Conservation (phyloP, 768 basidiomycete species). For the Agaricus blazei region DNA sequence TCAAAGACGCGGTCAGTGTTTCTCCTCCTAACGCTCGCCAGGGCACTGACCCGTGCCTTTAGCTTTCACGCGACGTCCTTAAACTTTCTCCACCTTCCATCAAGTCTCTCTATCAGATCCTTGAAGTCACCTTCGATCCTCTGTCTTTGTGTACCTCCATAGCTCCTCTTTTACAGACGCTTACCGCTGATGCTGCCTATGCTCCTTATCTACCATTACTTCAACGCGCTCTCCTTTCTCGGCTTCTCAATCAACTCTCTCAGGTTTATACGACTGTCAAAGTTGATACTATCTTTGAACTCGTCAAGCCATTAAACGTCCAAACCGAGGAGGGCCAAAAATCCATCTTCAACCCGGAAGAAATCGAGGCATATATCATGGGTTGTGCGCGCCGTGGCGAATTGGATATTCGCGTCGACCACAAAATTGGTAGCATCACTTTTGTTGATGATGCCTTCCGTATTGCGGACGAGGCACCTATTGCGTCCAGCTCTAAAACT, state of each 20-base stretch:
- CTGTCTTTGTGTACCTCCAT: constrained; percentile 76
- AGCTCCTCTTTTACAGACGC: constrained; percentile 67
- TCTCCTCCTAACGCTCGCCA: neutral
- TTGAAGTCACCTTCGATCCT: constrained; percentile 93
- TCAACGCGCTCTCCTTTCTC: constrained; percentile 86
- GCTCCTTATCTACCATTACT: constrained; percentile 85
- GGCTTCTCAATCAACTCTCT: constrained; percentile 84
- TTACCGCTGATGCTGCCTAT: constrained; percentile 55
- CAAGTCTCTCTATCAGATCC: constrained; percentile 77
- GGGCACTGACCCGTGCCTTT: constrained; percentile 1
- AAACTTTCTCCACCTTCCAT: constrained; percentile 70
- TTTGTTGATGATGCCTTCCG: constrained; percentile 79
- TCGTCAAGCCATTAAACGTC: constrained; percentile 66
- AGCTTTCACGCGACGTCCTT: constrained; percentile 82
- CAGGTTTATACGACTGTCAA: constrained; percentile 90
- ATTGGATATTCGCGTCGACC: constrained; percentile 82
- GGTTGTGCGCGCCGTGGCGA: constrained; percentile 85
- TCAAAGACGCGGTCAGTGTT: constrained; percentile 77
- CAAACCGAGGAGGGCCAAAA: constrained; percentile 38
- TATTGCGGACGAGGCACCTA: constrained; percentile 31
- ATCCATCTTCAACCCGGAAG: constrained; percentile 63
- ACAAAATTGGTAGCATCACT: constrained; percentile 76
- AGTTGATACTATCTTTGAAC: constrained; percentile 67
- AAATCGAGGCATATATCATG: constrained; percentile 91
- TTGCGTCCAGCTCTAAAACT: constrained; percentile 18